A percentile compares a stretch with the other conserved stretches of the same genome.
Conservation (phyloP, 495 filamentous ascomycete species). For the Podospora pseudocomata region DNA sequence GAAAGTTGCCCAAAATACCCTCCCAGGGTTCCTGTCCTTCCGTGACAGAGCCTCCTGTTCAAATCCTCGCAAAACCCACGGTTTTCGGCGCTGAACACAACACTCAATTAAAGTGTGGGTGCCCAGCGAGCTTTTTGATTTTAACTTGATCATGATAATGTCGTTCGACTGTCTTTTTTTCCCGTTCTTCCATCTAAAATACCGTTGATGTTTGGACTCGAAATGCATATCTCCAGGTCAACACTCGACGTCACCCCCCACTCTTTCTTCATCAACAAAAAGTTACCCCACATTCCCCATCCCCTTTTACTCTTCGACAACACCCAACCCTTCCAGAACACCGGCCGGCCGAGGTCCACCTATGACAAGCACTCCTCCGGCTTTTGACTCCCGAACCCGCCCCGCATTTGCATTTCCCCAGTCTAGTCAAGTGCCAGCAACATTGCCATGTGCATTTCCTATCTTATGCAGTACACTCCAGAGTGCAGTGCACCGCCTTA, state of each 20-base stretch:
- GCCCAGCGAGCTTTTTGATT: too few relatives aligned
- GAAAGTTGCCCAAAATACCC: neutral
- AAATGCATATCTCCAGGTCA: neutral
- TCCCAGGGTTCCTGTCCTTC: too few relatives aligned
- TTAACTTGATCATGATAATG: too few relatives aligned
- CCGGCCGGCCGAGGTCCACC: constrained; percentile 1
- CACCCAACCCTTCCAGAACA: neutral
- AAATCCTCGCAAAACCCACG: too few relatives aligned
- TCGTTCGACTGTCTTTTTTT: too few relatives aligned
- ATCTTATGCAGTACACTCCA: neutral
- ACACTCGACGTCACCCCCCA: neutral
- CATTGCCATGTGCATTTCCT: neutral
- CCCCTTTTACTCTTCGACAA: neutral
- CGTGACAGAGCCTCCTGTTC: too few relatives aligned
- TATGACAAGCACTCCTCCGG: neutral
- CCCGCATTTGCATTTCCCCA: neutral
- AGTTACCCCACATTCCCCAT: neutral
- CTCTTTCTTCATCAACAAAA: neutral
- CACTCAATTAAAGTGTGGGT: too few relatives aligned
- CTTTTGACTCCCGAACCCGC: constrained; percentile 1
- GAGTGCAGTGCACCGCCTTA: neutral
- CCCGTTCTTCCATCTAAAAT: too few relatives aligned
- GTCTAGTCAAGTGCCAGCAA: neutral
- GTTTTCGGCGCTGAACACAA: too few relatives aligned
- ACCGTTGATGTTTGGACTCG: too few relatives aligned